These are phyloP conservation scores for Scenedesmus sp. DNA, from an alignment of 163 green algal species.

Conservation along the genomic window DNA sequence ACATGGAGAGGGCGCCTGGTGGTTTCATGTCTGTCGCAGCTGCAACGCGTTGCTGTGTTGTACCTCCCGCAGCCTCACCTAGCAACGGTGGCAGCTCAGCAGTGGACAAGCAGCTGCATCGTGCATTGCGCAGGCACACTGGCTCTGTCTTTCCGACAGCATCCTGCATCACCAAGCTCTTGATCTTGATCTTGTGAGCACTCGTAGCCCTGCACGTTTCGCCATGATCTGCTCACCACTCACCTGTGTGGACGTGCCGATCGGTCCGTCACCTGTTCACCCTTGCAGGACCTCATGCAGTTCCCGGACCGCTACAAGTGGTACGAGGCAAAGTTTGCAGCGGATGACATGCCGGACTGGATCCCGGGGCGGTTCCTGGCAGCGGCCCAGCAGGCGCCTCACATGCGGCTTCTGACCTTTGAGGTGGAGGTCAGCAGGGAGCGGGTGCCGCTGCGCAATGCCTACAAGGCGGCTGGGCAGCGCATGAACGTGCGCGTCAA, in stretches of 20 bases:
- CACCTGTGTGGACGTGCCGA: not conserved
- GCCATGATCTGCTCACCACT: not conserved
- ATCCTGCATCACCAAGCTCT: not conserved
- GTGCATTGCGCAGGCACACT: not conserved
- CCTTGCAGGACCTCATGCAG: slow-evolving; percentile 80
- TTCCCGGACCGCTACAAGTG: slow-evolving; percentile 77
- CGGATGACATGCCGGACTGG: slow-evolving; percentile 88
- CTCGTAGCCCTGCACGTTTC: not conserved
- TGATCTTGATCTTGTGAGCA: not conserved
- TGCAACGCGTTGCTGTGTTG: too few relatives aligned
- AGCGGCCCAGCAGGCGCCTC: not conserved
- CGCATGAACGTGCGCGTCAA: slow-evolving; percentile 75
- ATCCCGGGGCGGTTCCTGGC: slow-evolving; percentile 73
- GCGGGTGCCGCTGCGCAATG: slow-evolving; percentile 83
- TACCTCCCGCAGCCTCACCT: too few relatives aligned
- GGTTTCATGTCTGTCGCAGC: not conserved
- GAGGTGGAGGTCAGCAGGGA: slow-evolving; percentile 85
- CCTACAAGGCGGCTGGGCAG: slow-evolving; percentile 85
- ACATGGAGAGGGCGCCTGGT: too few relatives aligned
- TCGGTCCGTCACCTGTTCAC: not conserved
- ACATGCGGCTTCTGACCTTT: slow-evolving; percentile 58
- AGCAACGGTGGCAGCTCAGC: too few relatives aligned
- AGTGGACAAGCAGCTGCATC: too few relatives aligned
- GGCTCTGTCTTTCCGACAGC: not conserved
- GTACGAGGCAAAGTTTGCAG: slow-evolving; percentile 86